A percentile compares a stretch with the other conserved stretches of the same genome.
These are phyloP conservation scores for Jackrogersella minutella DNA, from an alignment of 495 filamentous ascomycete genomes.

Conservation along the genomic window DNA sequence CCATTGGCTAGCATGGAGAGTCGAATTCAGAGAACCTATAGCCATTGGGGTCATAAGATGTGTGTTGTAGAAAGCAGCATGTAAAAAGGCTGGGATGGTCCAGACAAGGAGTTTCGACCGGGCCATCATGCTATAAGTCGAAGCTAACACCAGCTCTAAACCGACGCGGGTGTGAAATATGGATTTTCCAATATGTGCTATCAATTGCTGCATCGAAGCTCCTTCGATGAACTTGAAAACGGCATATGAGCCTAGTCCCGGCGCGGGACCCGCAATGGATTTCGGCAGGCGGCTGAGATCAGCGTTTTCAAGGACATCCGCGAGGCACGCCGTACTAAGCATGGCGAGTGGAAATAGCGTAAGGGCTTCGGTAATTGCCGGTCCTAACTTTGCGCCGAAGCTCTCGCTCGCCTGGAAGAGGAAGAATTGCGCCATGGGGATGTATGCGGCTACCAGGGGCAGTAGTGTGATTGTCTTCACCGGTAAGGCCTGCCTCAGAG, in stretches of 20 bases:
- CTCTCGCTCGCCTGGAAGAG: slow-evolving; percentile 68
- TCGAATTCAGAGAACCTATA: slow-evolving; percentile 66
- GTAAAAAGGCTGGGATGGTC: slow-evolving; percentile 72
- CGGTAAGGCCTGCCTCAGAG: slow-evolving; percentile 52
- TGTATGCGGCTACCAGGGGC: slow-evolving; percentile 75
- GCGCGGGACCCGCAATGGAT: slow-evolving; percentile 62
- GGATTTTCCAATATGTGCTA: slow-evolving; percentile 65
- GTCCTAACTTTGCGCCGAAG: slow-evolving; percentile 74
- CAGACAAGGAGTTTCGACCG: slow-evolving; percentile 72
- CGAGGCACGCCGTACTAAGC: slow-evolving; percentile 70
- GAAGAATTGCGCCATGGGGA: slow-evolving; percentile 73
- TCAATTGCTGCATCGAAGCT: slow-evolving; percentile 57
- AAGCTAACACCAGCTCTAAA: slow-evolving; percentile 70
- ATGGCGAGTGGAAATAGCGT: slow-evolving; percentile 78
- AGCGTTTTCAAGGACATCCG: slow-evolving; percentile 66
- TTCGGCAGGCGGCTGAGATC: slow-evolving; percentile 65
- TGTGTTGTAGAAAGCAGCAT: slow-evolving; percentile 73
- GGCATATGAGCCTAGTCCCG: slow-evolving; percentile 67
- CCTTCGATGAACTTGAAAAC: slow-evolving; percentile 69
- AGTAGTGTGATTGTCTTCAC: slow-evolving; percentile 57
- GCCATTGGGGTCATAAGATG: slow-evolving; percentile 67
- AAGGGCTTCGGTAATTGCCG: slow-evolving; percentile 73
- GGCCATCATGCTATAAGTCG: slow-evolving; percentile 67
- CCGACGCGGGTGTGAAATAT: slow-evolving; percentile 73
- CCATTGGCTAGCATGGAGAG: slow-evolving; percentile 63